Percentiles rank a stretch among this genome's conserved stretches.
Conservation (phyloP, 2,329 filamentous ascomycete genomes). For the Penicillium frequentans region DNA sequence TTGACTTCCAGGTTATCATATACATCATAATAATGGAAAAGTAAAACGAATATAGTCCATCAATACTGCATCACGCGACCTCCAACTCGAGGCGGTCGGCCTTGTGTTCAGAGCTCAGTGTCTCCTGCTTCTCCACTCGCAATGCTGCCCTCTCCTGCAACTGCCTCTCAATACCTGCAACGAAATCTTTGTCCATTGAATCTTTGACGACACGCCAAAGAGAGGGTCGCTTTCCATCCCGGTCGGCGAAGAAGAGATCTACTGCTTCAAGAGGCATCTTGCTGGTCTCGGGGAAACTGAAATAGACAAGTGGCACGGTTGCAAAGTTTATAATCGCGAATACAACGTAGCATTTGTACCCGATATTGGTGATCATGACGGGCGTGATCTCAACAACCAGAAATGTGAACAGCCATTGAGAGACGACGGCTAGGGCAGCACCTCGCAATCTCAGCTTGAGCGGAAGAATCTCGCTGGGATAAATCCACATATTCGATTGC, state of each 20-base stretch:
- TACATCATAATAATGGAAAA: too few species aligned
- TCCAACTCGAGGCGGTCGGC: neutral
- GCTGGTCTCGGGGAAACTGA: constrained; percentile 23
- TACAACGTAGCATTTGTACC: constrained; percentile 24
- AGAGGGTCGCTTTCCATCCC: constrained; percentile 10
- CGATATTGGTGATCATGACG: constrained; percentile 23
- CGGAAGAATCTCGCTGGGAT: constrained; percentile 22
- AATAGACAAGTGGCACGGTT: constrained; percentile 21
- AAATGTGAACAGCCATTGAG: constrained; percentile 29
- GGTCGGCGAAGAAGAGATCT: constrained; percentile 13
- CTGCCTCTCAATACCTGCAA: constrained; percentile 3
- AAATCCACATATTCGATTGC: constrained; percentile 23
- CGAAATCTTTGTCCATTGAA: constrained; percentile 10
- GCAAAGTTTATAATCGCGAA: constrained; percentile 24
- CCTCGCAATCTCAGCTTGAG: constrained; percentile 20
- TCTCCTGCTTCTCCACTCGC: neutral
- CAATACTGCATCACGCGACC: neutral
- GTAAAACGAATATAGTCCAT: too few species aligned
- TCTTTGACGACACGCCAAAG: constrained; percentile 13
- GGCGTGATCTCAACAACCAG: constrained; percentile 25
- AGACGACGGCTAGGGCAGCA: constrained; percentile 24
- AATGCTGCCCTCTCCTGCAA: constrained; percentile 39
- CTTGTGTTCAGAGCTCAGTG: neutral
- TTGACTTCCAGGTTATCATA: too few species aligned
- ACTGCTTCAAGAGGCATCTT: constrained; percentile 12